These are phyloP conservation scores for Marchantia paleacea DNA, from an alignment of 225 moss, liverwort and hornwort genomes.

Conservation along the genomic window DNA sequence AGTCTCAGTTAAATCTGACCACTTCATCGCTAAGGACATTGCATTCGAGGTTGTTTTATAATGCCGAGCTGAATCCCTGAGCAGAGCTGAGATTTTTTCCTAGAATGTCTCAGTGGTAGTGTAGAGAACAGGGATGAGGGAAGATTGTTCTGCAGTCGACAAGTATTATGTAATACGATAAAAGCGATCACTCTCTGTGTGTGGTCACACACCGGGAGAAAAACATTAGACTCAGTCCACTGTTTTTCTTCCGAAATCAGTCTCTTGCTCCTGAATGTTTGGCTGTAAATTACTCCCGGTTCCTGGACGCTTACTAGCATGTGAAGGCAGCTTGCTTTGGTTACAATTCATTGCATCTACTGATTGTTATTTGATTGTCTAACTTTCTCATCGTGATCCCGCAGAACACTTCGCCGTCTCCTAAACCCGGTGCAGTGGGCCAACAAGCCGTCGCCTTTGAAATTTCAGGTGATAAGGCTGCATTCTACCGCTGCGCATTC, in stretches of 20 bases:
- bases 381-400: neutral
- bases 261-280: too few species aligned
- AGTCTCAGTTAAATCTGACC: conserved; percentile 49
- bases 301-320: neutral
- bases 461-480: conserved; percentile 39
- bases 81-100: neutral
- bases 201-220: too few species aligned
- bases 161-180: too few species aligned
- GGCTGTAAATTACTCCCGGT: too few species aligned
- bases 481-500: conserved; percentile 40
- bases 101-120: neutral
- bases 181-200: too few species aligned
- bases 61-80: too few species aligned
- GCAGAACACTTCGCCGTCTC: conserved; percentile 41
- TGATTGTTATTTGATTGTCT: too few species aligned
- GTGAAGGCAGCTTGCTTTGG: neutral
- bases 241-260: too few species aligned
- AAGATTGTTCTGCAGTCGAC: neutral
- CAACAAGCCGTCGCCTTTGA: conserved; percentile 44
- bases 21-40: conserved; percentile 64
- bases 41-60: conserved; percentile 35
- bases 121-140: too few species aligned
- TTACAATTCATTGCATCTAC: neutral
- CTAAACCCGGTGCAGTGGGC: conserved; percentile 34
- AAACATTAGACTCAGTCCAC: too few species aligned